Base-by-base conservation (phyloP, 805 yeast genomes). In the Tetrapisispora phaffii region DNA sequence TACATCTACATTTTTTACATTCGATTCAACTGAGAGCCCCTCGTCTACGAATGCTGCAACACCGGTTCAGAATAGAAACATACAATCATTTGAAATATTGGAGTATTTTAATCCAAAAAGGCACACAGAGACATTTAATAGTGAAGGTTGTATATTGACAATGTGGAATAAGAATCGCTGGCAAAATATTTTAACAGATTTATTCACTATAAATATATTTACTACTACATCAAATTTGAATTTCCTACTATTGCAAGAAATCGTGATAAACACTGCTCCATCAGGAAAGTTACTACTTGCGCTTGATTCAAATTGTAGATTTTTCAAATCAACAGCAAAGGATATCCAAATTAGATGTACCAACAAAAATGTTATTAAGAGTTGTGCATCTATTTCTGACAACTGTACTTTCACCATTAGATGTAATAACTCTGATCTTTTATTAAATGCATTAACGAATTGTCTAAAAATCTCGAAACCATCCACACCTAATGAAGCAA, bases 261-360 rank as follows among this genome's bases (percentile, higher is more conserved):
- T 9, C 20, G 7, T 13, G 8, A 15, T 2, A 23, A 19, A 15
- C 6, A 7, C 4, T 36, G 2, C 31, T 7, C 5, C 7, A 6
- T n/a, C n/a, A 6, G 41, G n/a, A n/a, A n/a, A 28, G n/a, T 38
- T 38, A 12, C n/a, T 10, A 13, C 13, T 38, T 2, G 16, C 42
- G 1, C 44, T 62, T 7, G 38, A 56, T 2, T 13, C 50, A 2
- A 44, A 42, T 8, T 59, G 65, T 62, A 55, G 47, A 29, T 45
- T 50, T 21, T 37, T 46, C 5, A 57, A 51, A 41, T 50, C 63
- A 5, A 55, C 66, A 1, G 67, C 66, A 2, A 61, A 55, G 35
- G 67, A 62, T 47, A 42, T 61, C 20, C 67, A 62, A 44, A 29
- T 61, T 6, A 42, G 49, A 15, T 42, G 61, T 4, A 56, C 62